Percentiles rank a stretch among this genome's conserved stretches.
phyloP scores from a whole-genome alignment of 345 rosid genomes.

The Populus pruinosa region DNA sequence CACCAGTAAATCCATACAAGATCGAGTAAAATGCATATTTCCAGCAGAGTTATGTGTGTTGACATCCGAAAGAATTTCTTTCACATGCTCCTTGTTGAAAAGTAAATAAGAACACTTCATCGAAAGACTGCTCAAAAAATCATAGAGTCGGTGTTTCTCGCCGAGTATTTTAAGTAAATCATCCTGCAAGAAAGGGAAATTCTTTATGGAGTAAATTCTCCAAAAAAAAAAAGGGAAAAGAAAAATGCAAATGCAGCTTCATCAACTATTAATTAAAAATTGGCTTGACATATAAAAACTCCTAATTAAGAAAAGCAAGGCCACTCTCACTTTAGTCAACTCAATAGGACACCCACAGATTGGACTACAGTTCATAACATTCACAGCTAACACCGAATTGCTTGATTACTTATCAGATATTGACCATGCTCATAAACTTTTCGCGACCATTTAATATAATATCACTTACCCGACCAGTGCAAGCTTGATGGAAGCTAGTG shows the following conservation, averaged over 20 bases:
- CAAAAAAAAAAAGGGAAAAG: background rate
- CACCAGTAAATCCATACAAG: slow-evolving; percentile 94
- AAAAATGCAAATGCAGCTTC: background rate
- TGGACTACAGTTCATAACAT: background rate
- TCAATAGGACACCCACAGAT: background rate
- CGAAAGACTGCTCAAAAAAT: slow-evolving; percentile 72
- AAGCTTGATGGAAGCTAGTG: slow-evolving; percentile 57
- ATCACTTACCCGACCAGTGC: slow-evolving; percentile 59
- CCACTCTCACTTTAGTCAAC: background rate
- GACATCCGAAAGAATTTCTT: slow-evolving; percentile 68
- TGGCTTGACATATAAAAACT: background rate
- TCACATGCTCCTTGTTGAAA: slow-evolving; percentile 86
- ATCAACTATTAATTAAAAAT: background rate
- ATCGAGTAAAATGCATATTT: slow-evolving; percentile 40
- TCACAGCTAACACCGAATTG: background rate
- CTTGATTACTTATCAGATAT: background rate
- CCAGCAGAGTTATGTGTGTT: slow-evolving; percentile 57
- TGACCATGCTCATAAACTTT: background rate
- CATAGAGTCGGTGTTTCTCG: slow-evolving; percentile 81
- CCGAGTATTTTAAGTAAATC: slow-evolving; percentile 88
- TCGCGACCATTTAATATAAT: slow-evolving; percentile 6
- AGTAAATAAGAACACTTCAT: slow-evolving; percentile 82
- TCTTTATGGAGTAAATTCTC: background rate
- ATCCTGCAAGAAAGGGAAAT: slow-evolving; percentile 52
- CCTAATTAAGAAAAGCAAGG: background rate